These are phyloP conservation scores for Paecilomyces sp. DNA, from an alignment of 2,329 filamentous ascomycete species.

Conservation along the genomic window DNA sequence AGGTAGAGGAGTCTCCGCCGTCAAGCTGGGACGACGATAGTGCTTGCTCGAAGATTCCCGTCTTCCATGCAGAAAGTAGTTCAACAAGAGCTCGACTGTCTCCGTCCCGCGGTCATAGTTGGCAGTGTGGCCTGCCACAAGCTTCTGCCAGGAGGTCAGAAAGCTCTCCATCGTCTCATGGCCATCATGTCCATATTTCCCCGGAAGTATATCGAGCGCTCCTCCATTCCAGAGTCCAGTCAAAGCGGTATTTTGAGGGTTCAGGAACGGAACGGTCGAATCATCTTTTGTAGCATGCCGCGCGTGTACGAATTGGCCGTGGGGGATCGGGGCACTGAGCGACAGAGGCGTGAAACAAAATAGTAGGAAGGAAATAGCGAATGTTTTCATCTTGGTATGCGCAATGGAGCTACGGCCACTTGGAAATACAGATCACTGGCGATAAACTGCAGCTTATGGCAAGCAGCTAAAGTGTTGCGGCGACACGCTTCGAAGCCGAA, in stretches of 20 bases:
- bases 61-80: background rate
- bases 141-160: background rate
- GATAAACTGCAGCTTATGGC: background rate
- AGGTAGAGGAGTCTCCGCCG: background rate
- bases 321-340: background rate
- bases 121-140: background rate
- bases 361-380: background rate
- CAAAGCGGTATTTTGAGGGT: background rate
- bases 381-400: background rate
- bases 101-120: background rate
- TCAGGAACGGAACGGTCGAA: background rate
- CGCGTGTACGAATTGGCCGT: background rate
- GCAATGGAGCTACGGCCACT: background rate
- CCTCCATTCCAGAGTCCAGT: background rate
- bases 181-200: background rate
- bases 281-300: background rate
- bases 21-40: background rate
- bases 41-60: background rate
- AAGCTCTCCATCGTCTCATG: background rate
- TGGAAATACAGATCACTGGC: background rate
- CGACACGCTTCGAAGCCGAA: background rate
- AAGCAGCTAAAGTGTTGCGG: background rate
- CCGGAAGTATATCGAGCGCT: background rate
- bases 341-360: background rate
- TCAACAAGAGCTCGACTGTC: background rate